phyloP scores from a whole-genome alignment of 1,284 basidiomycete species.

The Ganoderma lingzhi region DNA sequence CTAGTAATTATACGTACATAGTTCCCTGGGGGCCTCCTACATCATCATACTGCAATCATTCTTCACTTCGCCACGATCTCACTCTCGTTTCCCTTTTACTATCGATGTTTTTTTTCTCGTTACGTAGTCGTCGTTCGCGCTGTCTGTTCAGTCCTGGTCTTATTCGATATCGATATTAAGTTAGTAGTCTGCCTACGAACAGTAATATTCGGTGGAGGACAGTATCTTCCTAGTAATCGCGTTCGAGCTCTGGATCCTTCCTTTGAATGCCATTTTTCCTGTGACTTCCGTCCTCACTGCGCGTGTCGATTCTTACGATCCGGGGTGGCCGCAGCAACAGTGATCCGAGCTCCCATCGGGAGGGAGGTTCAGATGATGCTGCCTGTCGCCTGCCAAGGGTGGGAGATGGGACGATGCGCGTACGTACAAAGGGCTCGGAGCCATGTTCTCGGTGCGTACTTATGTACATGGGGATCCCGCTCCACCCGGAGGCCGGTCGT shows the following conservation, averaged over 20 bases:
- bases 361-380: background rate
- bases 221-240: background rate
- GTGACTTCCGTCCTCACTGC: background rate
- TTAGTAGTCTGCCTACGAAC: background rate
- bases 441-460: background rate
- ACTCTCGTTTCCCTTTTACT: background rate
- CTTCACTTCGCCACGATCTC: background rate
- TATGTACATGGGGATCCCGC: background rate
- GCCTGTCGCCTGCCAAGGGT: background rate
- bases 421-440: background rate
- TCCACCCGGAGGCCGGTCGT: background rate
- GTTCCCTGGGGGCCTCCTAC: constrained; percentile 1
- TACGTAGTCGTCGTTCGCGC: background rate
- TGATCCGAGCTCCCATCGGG: background rate
- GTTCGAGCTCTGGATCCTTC: constrained; percentile 1
- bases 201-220: background rate
- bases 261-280: background rate
- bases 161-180: background rate
- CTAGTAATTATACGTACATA: background rate
- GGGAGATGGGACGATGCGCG: background rate
- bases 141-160: background rate
- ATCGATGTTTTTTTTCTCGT: background rate
- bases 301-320: background rate
- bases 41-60: background rate
- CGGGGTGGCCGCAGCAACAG: background rate